Base-by-base conservation (phyloP, 352 stramenopile species). In the Globisporangium orthogonon region DNA sequence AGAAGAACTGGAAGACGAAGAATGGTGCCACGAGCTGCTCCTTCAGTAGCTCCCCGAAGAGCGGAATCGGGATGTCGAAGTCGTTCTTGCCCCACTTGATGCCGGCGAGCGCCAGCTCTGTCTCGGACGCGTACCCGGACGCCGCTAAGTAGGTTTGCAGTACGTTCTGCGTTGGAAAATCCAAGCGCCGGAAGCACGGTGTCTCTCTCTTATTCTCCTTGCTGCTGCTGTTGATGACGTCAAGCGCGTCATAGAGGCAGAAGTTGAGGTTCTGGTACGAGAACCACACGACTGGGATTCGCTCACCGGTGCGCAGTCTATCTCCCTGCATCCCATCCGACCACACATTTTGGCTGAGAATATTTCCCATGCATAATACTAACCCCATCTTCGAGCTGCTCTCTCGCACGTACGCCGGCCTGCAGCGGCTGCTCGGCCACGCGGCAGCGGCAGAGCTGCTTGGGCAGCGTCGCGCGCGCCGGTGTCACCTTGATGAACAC, bases 1-100 rank as follows among this genome's bases (percentile, higher is more conserved):
- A 98, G 40, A 98, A 91, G 44, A 84, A 84, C 69, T 99, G 96
- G 67, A 99, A 99, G 7, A 98, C 73, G 66, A 98, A 98, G 60
- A 99, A 98, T n/a, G 96, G 96, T 41, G 94, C 91, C 4, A 98
- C 70, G 11, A 97, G 66, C 70, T 99, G 96, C 65, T 98, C 87
- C 46, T 83, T 76, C 28, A 98, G 82, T 14, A 98, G 67, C 55
- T 83, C 77, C 4, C 74, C 49, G 48, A 97, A 97, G 23, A 64
- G 50, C 28, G 91, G 93, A 23, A 97, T 69, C 29, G 89, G 80
- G 54, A 98, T 94, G 31, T 84, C 69, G 50, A 95, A 96, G 43
- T 78, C 73, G 67, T 98, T 98, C 15, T 67, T 59, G 37, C 69
- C 66, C 63, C 65, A 84, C 52, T 78, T 78, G 28, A 70, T 48